Conservation (phyloP, 179 eudicot genomes). For the Drosera spatulata region DNA sequence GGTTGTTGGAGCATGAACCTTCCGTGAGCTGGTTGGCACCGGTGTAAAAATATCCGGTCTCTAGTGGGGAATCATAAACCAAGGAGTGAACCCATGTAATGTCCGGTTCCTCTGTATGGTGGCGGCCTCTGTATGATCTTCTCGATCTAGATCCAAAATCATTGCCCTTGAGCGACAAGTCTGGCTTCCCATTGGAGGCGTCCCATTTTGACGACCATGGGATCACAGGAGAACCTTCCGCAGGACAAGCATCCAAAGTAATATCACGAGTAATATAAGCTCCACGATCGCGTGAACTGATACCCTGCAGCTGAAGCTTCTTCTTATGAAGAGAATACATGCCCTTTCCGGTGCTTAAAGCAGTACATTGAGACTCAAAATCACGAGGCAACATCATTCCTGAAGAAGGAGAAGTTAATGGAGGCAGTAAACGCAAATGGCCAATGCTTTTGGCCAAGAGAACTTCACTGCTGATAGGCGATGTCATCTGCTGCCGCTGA, state of each 20-base stretch:
- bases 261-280: background rate
- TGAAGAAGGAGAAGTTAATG: conserved; percentile 29
- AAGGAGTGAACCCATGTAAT: conserved; percentile 46
- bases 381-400: conserved; percentile 25
- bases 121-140: conserved; percentile 17
- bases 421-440: conserved; percentile 19
- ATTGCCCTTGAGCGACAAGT: conserved; percentile 35
- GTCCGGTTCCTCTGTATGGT: conserved; percentile 37
- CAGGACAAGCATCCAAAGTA: too few species aligned
- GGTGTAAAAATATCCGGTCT: conserved; percentile 17
- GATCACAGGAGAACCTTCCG: conserved; percentile 14
- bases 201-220: conserved; percentile 45
- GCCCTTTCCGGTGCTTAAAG: conserved; percentile 23
- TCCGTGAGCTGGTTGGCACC: conserved; percentile 14
- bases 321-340: conserved; percentile 23
- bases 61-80: conserved; percentile 41
- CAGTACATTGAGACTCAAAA: conserved; percentile 22
- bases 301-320: conserved; percentile 32
- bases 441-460: conserved; percentile 18
- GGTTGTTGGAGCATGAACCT: conserved; percentile 18
- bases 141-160: conserved; percentile 14
- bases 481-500: conserved; percentile 33
- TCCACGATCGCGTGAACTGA: conserved; percentile 33
- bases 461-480: conserved; percentile 26
- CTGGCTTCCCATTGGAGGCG: conserved; percentile 31